Conservation (phyloP, 129 eudicot genomes). For the Pseudognaphalium luteoalbum region DNA sequence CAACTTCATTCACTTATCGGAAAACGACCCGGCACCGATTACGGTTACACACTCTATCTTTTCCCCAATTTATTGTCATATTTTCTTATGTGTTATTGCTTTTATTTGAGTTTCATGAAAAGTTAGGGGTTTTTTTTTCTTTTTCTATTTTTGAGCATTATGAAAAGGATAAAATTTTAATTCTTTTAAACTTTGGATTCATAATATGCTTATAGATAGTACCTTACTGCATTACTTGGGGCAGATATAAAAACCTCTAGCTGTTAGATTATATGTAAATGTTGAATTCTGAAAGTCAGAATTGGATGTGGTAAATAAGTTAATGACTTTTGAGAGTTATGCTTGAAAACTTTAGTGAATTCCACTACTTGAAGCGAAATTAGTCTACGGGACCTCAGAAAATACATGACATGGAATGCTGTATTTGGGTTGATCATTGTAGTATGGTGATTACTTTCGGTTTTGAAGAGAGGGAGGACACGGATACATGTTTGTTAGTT, state of each 20-base stretch:
- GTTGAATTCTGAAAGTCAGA: not conserved
- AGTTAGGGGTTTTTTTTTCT: not conserved
- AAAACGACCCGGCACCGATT: slow-evolving; percentile 76
- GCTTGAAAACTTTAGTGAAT: not conserved
- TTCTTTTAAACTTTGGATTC: not conserved
- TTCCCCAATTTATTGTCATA: no score
- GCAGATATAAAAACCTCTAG: no score
- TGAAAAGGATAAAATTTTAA: not conserved
- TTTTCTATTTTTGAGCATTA: not conserved
- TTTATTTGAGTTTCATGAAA: not conserved
- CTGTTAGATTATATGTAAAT: not conserved
- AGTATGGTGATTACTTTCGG: not conserved
- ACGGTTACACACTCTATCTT: slow-evolving; percentile 37
- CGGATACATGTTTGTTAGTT: not conserved
- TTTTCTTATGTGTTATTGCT: not conserved
- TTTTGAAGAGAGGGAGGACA: not conserved
- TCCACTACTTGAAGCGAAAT: not conserved
- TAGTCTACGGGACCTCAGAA: not conserved
- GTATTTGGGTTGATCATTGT: not conserved
- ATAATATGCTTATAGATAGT: not conserved
- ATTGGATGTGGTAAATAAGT: not conserved
- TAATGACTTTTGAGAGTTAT: not conserved
- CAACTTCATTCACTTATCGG: slow-evolving; percentile 45
- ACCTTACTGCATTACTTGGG: not conserved
- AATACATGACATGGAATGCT: not conserved